Base-by-base conservation (phyloP, 225 moss, liverwort and hornwort species). In the Pseudisothecium myosuroides region DNA sequence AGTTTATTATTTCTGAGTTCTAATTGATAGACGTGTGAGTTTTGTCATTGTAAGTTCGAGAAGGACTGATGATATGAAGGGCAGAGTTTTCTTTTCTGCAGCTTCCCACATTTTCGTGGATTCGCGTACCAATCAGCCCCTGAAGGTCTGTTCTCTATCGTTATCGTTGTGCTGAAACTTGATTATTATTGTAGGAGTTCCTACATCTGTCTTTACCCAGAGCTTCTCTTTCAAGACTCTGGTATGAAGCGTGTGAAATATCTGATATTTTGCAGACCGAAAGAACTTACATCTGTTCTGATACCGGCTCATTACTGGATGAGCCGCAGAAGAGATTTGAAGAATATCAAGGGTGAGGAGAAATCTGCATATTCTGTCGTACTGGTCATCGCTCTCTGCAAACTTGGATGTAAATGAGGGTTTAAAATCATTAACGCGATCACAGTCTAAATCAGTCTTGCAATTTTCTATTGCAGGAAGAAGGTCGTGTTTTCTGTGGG, bases 81-180 rank as follows among this genome's bases (percentile, higher is more conserved):
- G 39, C 86, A 27, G 39, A 62, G 71, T 81, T 83, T 85, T 87
- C 37, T 66, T 52, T 90, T 68, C 82, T 90, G 93, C 94, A 99
- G 98, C 96, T 90, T 93, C 95, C 72, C 94, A 93, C 52, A 94
- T 95, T 75, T 99, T 95, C 95, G 95, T 99, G 67, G 96, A 99
- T 88, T 95, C 99, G n/a, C 96, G 90, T 36, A 95, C 92, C 56
- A 99, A 99, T 94, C 92, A 93, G 78, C 91, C 97, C 87, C 88
- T 99, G 78, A 99, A 99, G 98, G 98, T 99, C 67, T 39, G 79
- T 77, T 82, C 32, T 87, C 69, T 82, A 37, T 88, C 61, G 43
- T 87, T 87, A 61, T 67, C 20, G 24, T 91, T 72, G 72, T 93
- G 47, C 75, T 82, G 50, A 26, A 89, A 66, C 79, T 85, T 85